A percentile compares a stretch with the other conserved stretches of the same genome.
These are phyloP conservation scores for Fremontodendron californicum DNA, from an alignment of 345 rosid genomes.

Conservation along the genomic window DNA sequence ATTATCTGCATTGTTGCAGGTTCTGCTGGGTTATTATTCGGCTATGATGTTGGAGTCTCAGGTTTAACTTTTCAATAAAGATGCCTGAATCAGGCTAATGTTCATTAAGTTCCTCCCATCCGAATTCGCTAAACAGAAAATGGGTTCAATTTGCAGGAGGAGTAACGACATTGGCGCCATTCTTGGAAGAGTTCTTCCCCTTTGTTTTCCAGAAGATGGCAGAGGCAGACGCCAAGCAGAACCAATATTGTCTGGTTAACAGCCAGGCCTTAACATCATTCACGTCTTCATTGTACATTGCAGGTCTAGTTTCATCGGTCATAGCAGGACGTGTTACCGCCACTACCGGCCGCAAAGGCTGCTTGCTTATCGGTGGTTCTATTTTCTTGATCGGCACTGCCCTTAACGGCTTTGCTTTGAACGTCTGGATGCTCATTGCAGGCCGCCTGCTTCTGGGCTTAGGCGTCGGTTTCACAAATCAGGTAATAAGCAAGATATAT, in stretches of 20 bases:
- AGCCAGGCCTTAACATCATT: conserved; percentile 20
- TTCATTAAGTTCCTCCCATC: neutral
- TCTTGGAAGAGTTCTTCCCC: conserved; percentile 31
- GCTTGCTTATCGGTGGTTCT: conserved; percentile 30
- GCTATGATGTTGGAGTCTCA: conserved; percentile 29
- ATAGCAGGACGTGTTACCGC: conserved; percentile 29
- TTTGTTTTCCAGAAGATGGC: conserved; percentile 16
- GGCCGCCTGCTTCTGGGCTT: conserved; percentile 31
- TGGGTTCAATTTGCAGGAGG: conserved; percentile 14
- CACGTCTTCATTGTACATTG: conserved; percentile 38
- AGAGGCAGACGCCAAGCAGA: neutral
- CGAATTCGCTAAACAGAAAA: too few species aligned
- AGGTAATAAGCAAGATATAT: too few species aligned
- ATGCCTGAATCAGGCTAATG: too few species aligned
- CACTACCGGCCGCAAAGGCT: conserved; percentile 24
- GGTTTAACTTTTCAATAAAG: neutral
- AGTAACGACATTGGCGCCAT: conserved; percentile 27
- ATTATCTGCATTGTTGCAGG: conserved; percentile 24
- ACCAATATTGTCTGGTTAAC: conserved; percentile 28
- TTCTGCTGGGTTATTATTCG: conserved; percentile 31
- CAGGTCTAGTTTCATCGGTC: conserved; percentile 33
- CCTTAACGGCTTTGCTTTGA: conserved; percentile 28
- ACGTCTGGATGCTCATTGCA: conserved; percentile 29
- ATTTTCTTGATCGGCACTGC: conserved; percentile 28
- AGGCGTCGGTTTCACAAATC: conserved; percentile 39